These are phyloP conservation scores for Colletotrichum camelliae DNA, from an alignment of 2,329 filamentous ascomycete genomes.

Conservation along the genomic window DNA sequence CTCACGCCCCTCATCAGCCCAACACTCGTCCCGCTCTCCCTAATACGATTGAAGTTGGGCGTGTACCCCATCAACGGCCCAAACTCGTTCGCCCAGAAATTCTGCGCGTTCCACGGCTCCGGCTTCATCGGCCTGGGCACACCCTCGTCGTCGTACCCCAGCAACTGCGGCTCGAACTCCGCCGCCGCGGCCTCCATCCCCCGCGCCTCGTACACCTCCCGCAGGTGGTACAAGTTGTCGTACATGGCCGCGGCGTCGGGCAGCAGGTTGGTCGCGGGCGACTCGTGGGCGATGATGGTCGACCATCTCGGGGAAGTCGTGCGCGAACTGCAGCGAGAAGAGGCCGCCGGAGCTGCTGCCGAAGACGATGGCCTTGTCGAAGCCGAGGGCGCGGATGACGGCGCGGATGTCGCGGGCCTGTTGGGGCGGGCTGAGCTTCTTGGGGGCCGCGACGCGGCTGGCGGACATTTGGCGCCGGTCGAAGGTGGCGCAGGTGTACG, in stretches of 20 bases:
- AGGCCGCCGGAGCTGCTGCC: slow-evolving; percentile 35
- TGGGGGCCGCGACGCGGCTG: slow-evolving; percentile 28
- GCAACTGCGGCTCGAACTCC: slow-evolving; percentile 25
- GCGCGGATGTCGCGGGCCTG: slow-evolving; percentile 35
- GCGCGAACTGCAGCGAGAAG: slow-evolving; percentile 33
- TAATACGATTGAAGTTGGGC: slow-evolving; percentile 30
- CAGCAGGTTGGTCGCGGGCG: slow-evolving; percentile 28
- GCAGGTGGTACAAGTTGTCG: slow-evolving; percentile 27
- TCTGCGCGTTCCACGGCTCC: slow-evolving; percentile 26
- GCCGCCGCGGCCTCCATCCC: slow-evolving; percentile 24
- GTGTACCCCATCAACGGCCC: slow-evolving; percentile 22
- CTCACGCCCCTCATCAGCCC: slow-evolving; percentile 30
- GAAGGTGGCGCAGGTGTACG: slow-evolving; percentile 35
- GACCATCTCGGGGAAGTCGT: slow-evolving; percentile 32
- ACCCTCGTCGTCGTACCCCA: slow-evolving; percentile 31
- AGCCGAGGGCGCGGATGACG: slow-evolving; percentile 31
- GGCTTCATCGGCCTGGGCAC: slow-evolving; percentile 23
- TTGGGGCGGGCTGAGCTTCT: slow-evolving; percentile 29
- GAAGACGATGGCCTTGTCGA: slow-evolving; percentile 30
- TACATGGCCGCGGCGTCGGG: slow-evolving; percentile 27
- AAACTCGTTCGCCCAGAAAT: slow-evolving; percentile 36
- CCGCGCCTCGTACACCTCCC: slow-evolving; percentile 25
- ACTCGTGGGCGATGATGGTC: slow-evolving; percentile 37
- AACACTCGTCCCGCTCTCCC: slow-evolving; percentile 29
- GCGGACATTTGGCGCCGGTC: slow-evolving; percentile 38